phyloP scores from a whole-genome alignment of 2,329 filamentous ascomycete species.

The Hypoxylon sp. region DNA sequence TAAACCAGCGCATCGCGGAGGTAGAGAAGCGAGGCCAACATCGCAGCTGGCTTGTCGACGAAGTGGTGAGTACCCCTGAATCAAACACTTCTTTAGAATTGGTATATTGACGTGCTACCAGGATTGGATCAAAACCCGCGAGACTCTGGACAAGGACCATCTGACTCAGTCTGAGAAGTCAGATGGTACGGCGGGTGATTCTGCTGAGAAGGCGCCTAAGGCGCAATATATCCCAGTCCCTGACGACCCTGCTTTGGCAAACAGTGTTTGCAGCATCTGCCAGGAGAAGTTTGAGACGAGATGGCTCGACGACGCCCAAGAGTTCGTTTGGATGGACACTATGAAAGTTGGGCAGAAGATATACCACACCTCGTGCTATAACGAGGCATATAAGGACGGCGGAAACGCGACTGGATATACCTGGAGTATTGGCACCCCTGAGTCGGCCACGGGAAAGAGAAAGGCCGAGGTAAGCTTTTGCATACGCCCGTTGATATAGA shows the following conservation, averaged over 20 bases:
- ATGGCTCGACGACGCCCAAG: constrained; percentile 91
- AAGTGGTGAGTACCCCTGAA: constrained; percentile 66
- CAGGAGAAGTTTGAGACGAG: constrained; percentile 93
- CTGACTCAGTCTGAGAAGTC: constrained; percentile 48
- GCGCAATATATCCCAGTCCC: constrained; percentile 84
- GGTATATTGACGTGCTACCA: constrained; percentile 49
- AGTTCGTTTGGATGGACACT: constrained; percentile 97
- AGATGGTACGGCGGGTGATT: constrained; percentile 50
- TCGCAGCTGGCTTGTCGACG: constrained; percentile 93
- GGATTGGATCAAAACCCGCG: constrained; percentile 90
- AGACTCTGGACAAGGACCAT: constrained; percentile 74
- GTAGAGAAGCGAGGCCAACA: constrained; percentile 86
- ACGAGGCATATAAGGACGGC: constrained; percentile 77
- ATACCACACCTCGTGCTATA: constrained; percentile 90
- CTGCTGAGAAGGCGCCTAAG: constrained; percentile 58
- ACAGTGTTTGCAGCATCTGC: constrained; percentile 88
- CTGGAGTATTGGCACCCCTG: constrained; percentile 61
- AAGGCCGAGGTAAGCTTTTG: constrained; percentile 70
- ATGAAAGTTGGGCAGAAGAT: constrained; percentile 78
- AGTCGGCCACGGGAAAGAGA: constrained; percentile 74
- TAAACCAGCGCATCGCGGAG: constrained; percentile 87
- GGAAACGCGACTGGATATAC: constrained; percentile 51
- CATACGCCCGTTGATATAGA: not conserved
- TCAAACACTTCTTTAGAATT: not conserved
- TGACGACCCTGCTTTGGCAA: constrained; percentile 75